phyloP scores from a whole-genome alignment of 257 asterid species.

The Solanum megistacrolobum region DNA sequence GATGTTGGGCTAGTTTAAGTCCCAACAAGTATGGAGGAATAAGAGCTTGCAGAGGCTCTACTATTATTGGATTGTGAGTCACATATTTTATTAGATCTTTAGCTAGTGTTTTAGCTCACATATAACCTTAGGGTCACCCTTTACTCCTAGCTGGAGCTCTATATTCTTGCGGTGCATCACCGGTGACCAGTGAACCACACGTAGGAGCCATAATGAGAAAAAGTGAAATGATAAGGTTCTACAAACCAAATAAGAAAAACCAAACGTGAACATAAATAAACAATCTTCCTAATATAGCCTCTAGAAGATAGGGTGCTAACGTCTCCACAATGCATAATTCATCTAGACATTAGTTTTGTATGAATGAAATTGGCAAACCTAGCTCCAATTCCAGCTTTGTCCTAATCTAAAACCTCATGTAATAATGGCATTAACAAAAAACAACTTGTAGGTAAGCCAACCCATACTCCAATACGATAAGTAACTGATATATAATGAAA shows the following conservation, averaged over 20 bases:
- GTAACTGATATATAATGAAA: no score
- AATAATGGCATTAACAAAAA: no score
- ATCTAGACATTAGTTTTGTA: no score
- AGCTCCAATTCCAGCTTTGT: no score
- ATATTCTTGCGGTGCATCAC: neutral
- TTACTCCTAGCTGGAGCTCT: neutral
- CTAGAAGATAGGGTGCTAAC: neutral
- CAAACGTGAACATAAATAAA: neutral
- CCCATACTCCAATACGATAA: no score
- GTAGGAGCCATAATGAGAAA: neutral
- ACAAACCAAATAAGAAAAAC: neutral
- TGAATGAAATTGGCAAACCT: no score
- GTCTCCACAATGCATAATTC: no score
- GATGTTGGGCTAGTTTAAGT: neutral
- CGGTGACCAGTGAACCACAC: neutral
- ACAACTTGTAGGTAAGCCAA: no score
- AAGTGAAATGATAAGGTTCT: neutral
- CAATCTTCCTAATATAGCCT: neutral
- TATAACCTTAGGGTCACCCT: neutral
- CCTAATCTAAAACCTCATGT: no score
- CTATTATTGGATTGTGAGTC: neutral
- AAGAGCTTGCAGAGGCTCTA: neutral
- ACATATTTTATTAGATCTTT: no score
- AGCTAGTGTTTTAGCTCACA: neutral
- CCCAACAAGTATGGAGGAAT: neutral